Conservation (phyloP, 2,329 filamentous ascomycete species). For the Aureobasidium lini region DNA sequence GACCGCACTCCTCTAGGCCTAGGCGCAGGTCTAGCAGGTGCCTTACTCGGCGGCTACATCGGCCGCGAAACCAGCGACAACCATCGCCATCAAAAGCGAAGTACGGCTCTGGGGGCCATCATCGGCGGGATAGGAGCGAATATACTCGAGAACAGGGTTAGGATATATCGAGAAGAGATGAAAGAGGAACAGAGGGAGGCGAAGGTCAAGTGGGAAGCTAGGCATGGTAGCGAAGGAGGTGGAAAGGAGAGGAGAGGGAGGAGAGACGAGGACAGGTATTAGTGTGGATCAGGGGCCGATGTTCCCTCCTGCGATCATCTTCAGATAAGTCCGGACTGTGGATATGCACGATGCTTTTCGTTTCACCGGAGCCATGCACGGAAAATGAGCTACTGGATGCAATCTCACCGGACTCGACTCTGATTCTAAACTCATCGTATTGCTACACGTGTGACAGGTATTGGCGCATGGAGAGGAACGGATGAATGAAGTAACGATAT, state of each 20-base stretch:
- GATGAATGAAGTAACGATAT: too few species aligned
- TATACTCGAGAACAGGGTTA: slow-evolving; percentile 4
- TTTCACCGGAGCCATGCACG: too few species aligned
- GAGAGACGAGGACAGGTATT: background rate
- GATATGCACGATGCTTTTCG: too few species aligned
- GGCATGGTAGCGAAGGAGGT: background rate
- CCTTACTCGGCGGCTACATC: slow-evolving; percentile 4
- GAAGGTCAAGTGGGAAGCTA: slow-evolving; percentile 1
- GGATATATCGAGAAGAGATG: slow-evolving; percentile 4
- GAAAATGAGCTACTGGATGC: too few species aligned
- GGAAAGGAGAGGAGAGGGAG: background rate
- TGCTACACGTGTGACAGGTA: too few species aligned
- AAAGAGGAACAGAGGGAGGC: slow-evolving; percentile 7
- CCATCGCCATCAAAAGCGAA: background rate
- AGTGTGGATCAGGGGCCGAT: background rate
- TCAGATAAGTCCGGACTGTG: too few species aligned
- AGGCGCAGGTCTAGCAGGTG: slow-evolving; percentile 8
- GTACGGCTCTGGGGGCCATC: slow-evolving; percentile 1
- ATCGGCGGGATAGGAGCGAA: slow-evolving; percentile 12
- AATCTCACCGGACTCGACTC: too few species aligned
- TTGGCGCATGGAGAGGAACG: too few species aligned
- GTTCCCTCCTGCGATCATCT: background rate
- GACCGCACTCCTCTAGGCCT: background rate
- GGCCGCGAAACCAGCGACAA: slow-evolving; percentile 5
- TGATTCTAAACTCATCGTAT: too few species aligned